Evolutionary conservation across 2,329 filamentous ascomycete genomes (phyloP).

Genomic region (Zymoseptoria brevis): DNA sequence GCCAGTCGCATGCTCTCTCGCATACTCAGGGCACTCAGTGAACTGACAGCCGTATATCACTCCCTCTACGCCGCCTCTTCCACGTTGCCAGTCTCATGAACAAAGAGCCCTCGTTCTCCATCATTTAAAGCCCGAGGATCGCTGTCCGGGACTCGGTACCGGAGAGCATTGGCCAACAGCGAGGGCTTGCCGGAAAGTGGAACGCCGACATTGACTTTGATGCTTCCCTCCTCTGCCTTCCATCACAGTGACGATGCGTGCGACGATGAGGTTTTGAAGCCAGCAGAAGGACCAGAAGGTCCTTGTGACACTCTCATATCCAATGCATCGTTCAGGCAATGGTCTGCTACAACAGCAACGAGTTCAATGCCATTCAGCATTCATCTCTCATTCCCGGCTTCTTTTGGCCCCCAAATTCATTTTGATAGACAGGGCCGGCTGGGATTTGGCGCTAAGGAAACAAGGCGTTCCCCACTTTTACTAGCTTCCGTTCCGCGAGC

Average conservation of each 20-base stretch:
- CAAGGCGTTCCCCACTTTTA: background rate
- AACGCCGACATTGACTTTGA: background rate
- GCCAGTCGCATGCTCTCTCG: background rate
- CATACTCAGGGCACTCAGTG: background rate
- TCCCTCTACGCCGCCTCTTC: background rate
- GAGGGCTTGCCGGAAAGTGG: background rate
- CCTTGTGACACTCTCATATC: background rate
- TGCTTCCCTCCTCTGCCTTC: background rate
- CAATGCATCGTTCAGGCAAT: background rate
- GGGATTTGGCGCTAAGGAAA: background rate
- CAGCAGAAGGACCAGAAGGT: background rate
- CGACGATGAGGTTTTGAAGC: background rate
- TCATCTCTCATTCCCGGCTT: background rate
- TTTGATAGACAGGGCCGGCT: background rate
- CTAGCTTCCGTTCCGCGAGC: background rate
- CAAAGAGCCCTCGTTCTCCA: background rate
- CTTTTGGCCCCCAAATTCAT: background rate
- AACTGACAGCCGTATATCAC: background rate
- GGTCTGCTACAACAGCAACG: background rate
- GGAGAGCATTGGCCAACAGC: background rate
- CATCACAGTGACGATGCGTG: background rate
- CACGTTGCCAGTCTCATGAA: background rate
- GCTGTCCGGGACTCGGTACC: background rate
- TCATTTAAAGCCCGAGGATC: background rate
- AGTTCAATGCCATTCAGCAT: background rate